A percentile compares a stretch with the other conserved stretches of the same genome.
Conservation (phyloP, 1,284 basidiomycete genomes). For the Mixia osmundae region DNA sequence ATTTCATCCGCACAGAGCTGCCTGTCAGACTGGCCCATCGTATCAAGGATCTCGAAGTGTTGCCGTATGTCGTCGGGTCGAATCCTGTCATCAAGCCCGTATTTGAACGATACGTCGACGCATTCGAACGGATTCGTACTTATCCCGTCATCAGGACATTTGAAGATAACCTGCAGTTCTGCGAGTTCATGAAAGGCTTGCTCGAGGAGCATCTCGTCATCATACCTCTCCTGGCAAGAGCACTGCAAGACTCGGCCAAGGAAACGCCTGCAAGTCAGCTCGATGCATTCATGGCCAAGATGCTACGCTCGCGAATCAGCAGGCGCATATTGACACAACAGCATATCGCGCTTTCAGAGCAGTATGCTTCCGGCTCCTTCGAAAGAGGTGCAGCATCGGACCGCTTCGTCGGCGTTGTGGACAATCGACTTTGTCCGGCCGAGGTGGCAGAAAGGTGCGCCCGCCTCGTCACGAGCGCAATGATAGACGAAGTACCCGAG, state of each 20-base stretch:
- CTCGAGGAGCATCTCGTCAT: slow-evolving; percentile 47
- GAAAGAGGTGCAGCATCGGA: slow-evolving; percentile 24
- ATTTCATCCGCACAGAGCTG: slow-evolving; percentile 45
- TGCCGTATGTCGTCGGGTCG: slow-evolving; percentile 71
- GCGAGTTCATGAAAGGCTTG: slow-evolving; percentile 38
- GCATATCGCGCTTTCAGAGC: slow-evolving; percentile 55
- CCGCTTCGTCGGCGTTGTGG: slow-evolving; percentile 75
- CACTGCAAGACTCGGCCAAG: slow-evolving; percentile 4
- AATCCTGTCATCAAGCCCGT: slow-evolving; percentile 62
- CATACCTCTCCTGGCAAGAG: slow-evolving; percentile 16
- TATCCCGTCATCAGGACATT: slow-evolving; percentile 50
- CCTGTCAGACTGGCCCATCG: slow-evolving; percentile 72
- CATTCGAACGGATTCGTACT: slow-evolving; percentile 34
- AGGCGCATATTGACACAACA: slow-evolving; percentile 70
- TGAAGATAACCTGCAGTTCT: slow-evolving; percentile 55
- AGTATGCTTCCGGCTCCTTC: slow-evolving; percentile 19
- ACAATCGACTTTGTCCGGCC: slow-evolving; percentile 45
- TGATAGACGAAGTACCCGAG: no score
- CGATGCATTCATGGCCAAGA: slow-evolving; percentile 44
- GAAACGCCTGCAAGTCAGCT: slow-evolving; percentile 7
- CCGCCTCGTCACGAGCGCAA: slow-evolving; percentile 30
- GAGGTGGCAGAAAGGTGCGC: slow-evolving; percentile 46
- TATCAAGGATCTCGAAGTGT: slow-evolving; percentile 55
- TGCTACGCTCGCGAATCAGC: slow-evolving; percentile 74
- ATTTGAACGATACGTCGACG: slow-evolving; percentile 35